Conservation (phyloP, 2,329 filamentous ascomycete genomes). For the Colletotrichum costaricense region DNA sequence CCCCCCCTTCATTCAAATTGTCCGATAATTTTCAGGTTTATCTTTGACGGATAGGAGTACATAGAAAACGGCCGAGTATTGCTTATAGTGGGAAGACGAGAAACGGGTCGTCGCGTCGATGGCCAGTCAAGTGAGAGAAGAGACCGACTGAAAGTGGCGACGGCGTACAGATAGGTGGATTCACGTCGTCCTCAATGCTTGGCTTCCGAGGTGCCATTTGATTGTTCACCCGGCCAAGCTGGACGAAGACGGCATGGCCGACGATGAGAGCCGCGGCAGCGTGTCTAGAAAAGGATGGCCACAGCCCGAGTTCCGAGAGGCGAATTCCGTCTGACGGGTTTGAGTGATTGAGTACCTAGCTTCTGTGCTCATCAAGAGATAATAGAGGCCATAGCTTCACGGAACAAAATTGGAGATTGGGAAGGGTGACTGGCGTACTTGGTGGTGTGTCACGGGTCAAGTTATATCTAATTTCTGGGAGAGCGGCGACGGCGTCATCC, state of each 20-base stretch:
- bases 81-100: neutral
- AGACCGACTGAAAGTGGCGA: neutral
- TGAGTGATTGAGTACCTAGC: neutral
- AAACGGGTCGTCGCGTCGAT: neutral
- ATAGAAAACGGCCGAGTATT: neutral
- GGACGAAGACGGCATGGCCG: neutral
- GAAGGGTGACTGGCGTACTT: neutral
- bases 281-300: neutral
- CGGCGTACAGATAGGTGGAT: neutral
- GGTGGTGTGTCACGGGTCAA: conserved; percentile 12
- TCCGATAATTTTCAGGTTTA: conserved; percentile 6
- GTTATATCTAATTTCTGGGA: conserved; percentile 2
- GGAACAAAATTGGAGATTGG: neutral
- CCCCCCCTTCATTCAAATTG: conserved; percentile 8
- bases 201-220: conserved; percentile 5
- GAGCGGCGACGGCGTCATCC: neutral
- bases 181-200: neutral
- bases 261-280: neutral
- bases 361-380: neutral
- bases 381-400: neutral
- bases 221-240: neutral
- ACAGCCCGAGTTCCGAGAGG: neutral
- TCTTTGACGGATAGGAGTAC: conserved; percentile 1
- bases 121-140: neutral
- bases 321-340: neutral